A percentile compares a stretch with the other conserved stretches of the same genome.
These are phyloP conservation scores for Nothophoma quercina DNA, from an alignment of 2,329 filamentous ascomycete genomes.

Conservation along the genomic window DNA sequence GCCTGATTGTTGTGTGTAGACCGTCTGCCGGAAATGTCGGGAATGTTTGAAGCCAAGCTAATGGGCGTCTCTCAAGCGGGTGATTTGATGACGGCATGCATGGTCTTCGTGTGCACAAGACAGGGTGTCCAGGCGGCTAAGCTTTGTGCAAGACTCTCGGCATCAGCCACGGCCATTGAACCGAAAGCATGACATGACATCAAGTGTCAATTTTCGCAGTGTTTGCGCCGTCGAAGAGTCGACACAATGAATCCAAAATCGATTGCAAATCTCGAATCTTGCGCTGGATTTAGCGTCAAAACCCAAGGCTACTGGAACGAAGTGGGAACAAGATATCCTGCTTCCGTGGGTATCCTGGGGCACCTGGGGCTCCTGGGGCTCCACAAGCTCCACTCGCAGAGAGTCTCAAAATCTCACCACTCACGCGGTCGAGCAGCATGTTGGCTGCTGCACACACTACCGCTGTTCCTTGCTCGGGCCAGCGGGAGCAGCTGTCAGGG, in stretches of 20 bases:
- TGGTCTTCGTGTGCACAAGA: conserved; percentile 12
- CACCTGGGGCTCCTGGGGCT: conserved; percentile 20
- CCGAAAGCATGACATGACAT: conserved; percentile 31
- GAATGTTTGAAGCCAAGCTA: conserved; percentile 17
- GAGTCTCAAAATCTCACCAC: conserved; percentile 22
- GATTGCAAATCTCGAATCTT: conserved; percentile 9
- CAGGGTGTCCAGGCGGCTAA: conserved; percentile 27
- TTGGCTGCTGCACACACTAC: conserved; percentile 24
- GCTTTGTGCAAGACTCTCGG: conserved; percentile 41
- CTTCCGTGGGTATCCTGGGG: conserved; percentile 19
- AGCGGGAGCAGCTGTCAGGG: conserved; percentile 29
- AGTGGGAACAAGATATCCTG: conserved; percentile 17
- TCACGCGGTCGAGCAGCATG: conserved; percentile 24
- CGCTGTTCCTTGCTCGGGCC: conserved; percentile 27
- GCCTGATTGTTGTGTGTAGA: conserved; percentile 5
- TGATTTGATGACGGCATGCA: conserved; percentile 32
- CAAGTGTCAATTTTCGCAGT: conserved; percentile 10
- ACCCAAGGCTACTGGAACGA: conserved; percentile 5
- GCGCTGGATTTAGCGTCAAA: conserved; percentile 5
- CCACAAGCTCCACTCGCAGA: conserved; percentile 14
- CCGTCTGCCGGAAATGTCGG: conserved; percentile 19
- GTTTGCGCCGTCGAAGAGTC: neutral
- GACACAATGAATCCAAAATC: conserved; percentile 1
- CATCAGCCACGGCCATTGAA: conserved; percentile 29
- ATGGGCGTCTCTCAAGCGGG: conserved; percentile 14